These are phyloP conservation scores for Mycena olivaceomarginata DNA, from an alignment of 768 basidiomycete genomes.

Conservation along the genomic window DNA sequence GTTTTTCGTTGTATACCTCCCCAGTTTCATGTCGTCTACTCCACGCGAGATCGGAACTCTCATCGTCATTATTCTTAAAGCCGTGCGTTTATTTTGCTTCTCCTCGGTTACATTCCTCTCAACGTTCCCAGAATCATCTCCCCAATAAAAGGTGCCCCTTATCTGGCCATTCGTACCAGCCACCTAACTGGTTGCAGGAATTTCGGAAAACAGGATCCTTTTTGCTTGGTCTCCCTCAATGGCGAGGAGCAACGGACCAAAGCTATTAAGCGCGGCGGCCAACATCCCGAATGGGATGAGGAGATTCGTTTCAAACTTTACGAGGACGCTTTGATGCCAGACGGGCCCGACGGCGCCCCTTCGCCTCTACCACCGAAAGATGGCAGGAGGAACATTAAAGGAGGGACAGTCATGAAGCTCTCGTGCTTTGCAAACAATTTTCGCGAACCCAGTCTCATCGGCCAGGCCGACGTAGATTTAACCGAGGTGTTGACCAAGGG, in stretches of 20 bases:
- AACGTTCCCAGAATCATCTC: conserved; percentile 81
- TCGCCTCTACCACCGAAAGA: conserved; percentile 85
- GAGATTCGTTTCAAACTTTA: conserved; percentile 94
- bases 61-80: conserved; percentile 94
- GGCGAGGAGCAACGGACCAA: conserved; percentile 92
- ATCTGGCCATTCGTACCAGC: neutral
- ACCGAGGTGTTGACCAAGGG: conserved; percentile 95
- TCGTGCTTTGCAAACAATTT: conserved; percentile 97
- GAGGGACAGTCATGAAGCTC: conserved; percentile 85
- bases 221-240: conserved; percentile 87
- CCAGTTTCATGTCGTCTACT: conserved; percentile 70
- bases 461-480: conserved; percentile 92
- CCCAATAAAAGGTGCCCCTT: conserved; percentile 78
- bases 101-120: conserved; percentile 44
- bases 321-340: conserved; percentile 78
- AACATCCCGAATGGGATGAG: conserved; percentile 99
- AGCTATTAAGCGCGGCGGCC: conserved; percentile 97
- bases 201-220: conserved; percentile 98
- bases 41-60: conserved; percentile 93
- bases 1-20: conserved; percentile 19
- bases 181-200: conserved; percentile 61
- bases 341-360: conserved; percentile 66
- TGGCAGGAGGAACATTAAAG: conserved; percentile 74
- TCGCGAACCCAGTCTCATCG: conserved; percentile 96
- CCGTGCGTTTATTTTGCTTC: conserved; percentile 73